These are phyloP conservation scores for Pezicula rhizophila DNA, from an alignment of 2,329 filamentous ascomycete species.

Conservation along the genomic window DNA sequence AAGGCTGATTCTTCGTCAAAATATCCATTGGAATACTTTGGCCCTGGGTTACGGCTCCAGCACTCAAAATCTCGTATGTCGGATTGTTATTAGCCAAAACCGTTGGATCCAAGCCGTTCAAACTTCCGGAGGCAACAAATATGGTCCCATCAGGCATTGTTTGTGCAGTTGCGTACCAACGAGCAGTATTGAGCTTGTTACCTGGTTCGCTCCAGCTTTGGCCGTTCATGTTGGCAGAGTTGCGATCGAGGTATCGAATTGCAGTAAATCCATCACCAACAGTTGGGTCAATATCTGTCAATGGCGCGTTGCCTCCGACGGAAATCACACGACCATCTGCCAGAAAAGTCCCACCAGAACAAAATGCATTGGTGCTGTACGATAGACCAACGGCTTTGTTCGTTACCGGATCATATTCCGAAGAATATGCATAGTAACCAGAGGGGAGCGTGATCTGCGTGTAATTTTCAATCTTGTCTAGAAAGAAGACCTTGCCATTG, in stretches of 20 bases:
- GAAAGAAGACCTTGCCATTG: slow-evolving; percentile 52
- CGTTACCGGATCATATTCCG: slow-evolving; percentile 49
- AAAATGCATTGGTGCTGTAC: slow-evolving; percentile 55
- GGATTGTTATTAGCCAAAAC: slow-evolving; percentile 54
- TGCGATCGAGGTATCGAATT: slow-evolving; percentile 48
- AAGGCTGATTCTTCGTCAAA: slow-evolving; percentile 50
- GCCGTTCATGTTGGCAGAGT: slow-evolving; percentile 39
- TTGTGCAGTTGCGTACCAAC: slow-evolving; percentile 58
- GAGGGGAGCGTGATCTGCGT: slow-evolving; percentile 48
- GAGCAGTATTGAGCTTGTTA: slow-evolving; percentile 44
- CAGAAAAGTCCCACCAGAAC: slow-evolving; percentile 52
- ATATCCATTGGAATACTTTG: slow-evolving; percentile 45
- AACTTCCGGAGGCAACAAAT: slow-evolving; percentile 54
- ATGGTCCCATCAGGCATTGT: slow-evolving; percentile 50
- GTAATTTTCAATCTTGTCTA: slow-evolving; percentile 60
- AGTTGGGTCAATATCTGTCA: slow-evolving; percentile 49
- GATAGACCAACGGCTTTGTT: slow-evolving; percentile 39
- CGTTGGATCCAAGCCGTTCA: slow-evolving; percentile 51
- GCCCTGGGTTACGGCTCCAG: slow-evolving; percentile 39
- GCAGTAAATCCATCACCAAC: slow-evolving; percentile 53
- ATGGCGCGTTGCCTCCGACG: slow-evolving; percentile 51
- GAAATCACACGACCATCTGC: slow-evolving; percentile 49
- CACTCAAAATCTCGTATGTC: slow-evolving; percentile 53
- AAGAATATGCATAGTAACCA: slow-evolving; percentile 52
- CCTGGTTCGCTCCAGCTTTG: slow-evolving; percentile 49